Evolutionary conservation across 306 rosid genomes (phyloP).

Genomic region (Luffa aegyptiaca): DNA sequence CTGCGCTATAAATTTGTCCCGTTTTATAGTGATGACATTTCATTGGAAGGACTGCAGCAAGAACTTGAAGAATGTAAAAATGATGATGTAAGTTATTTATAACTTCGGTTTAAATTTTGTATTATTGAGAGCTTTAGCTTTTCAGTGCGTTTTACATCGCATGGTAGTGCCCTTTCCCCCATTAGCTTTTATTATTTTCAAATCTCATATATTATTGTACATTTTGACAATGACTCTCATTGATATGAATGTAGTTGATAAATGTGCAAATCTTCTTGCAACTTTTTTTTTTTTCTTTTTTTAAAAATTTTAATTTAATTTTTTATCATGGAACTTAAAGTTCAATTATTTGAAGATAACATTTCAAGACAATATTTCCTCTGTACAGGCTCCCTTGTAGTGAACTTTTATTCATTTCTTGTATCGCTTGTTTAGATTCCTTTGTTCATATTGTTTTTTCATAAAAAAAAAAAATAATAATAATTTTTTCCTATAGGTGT

Average conservation of each 20-base stretch:
- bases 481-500: background rate
- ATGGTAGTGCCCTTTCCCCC: background rate
- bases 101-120: background rate
- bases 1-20: background rate
- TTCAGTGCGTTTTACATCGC: background rate
- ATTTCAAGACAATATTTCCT: no score
- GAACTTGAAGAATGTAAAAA: conserved; percentile 86
- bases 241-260: background rate
- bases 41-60: conserved; percentile 84
- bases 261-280: background rate
- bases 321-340: no score
- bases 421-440: background rate
- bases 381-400: background rate
- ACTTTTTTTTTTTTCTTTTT: no score
- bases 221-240: background rate
- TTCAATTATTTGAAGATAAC: no score
- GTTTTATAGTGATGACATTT: conserved; percentile 57
- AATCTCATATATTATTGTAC: background rate
- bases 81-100: conserved; percentile 47
- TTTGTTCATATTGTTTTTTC: background rate
- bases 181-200: background rate
- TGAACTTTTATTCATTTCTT: background rate
- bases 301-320: no score
- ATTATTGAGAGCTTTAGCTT: background rate
- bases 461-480: background rate